Conservation (phyloP, 148 eudicot species). For the Nyssa sinensis region DNA sequence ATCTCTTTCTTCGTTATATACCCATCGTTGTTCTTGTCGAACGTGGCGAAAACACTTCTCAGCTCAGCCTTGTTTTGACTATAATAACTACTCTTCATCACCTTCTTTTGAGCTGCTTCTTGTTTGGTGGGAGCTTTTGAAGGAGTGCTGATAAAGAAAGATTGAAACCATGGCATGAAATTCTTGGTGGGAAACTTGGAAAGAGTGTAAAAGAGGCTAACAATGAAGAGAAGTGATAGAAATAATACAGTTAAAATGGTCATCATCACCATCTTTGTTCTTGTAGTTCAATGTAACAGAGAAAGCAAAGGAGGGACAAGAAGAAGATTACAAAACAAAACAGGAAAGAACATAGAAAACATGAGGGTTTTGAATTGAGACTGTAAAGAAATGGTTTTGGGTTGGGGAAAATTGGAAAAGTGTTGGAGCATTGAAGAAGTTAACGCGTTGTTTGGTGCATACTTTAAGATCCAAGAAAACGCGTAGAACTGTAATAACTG, state of each 20-base stretch:
- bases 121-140: neutral
- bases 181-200: slow-evolving; percentile 30
- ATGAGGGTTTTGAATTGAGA: neutral
- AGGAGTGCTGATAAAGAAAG: neutral
- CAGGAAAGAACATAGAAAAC: neutral
- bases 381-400: neutral
- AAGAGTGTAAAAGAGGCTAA: slow-evolving; percentile 27
- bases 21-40: slow-evolving; percentile 81
- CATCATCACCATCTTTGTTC: slow-evolving; percentile 19
- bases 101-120: neutral
- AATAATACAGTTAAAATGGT: slow-evolving; percentile 17
- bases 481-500: slow-evolving; percentile 15
- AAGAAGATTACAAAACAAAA: neutral
- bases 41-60: slow-evolving; percentile 52
- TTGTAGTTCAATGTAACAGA: slow-evolving; percentile 5
- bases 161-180: slow-evolving; percentile 14
- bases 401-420: neutral
- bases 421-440: neutral
- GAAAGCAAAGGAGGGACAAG: slow-evolving; percentile 19
- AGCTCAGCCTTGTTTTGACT: slow-evolving; percentile 23
- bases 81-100: neutral
- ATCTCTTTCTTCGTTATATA: slow-evolving; percentile 67
- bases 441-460: slow-evolving; percentile 25
- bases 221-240: slow-evolving; percentile 29
- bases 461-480: slow-evolving; percentile 17